A percentile compares a stretch with the other conserved stretches of the same genome.
phyloP scores from a whole-genome alignment of 805 yeast species.

The Maudiozyma pseudohumilis region DNA sequence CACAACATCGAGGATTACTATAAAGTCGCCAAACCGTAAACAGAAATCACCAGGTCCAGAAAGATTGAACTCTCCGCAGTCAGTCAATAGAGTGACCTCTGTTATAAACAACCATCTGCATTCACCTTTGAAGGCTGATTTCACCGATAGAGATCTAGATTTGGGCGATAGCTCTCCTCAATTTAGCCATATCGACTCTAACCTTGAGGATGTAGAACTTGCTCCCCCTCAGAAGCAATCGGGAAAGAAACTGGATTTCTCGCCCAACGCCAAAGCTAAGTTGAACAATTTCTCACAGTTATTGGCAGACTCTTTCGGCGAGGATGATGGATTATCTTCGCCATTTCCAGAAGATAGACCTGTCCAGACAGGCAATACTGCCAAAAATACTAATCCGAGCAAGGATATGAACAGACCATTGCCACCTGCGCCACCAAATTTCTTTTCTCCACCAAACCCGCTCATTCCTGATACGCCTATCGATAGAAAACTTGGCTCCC shows the following conservation, averaged over 20 bases:
- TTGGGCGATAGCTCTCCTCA: conserved; percentile 2
- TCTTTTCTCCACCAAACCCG: neutral
- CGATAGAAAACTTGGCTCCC: conserved; percentile 15
- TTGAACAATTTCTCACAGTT: conserved; percentile 21
- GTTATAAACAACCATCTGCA: conserved; percentile 27
- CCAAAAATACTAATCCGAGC: neutral
- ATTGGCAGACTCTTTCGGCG: conserved; percentile 18
- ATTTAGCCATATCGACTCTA: conserved; percentile 1
- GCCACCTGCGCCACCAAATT: conserved; percentile 1
- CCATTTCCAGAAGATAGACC: neutral
- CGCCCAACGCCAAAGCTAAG: conserved; percentile 24
- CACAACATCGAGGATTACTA: conserved; percentile 30
- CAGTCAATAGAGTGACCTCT: conserved; percentile 24
- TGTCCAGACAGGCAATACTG: too few relatives aligned
- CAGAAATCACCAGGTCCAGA: conserved; percentile 8
- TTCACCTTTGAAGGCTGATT: conserved; percentile 21
- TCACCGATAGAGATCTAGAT: conserved; percentile 4
- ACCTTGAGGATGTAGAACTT: neutral
- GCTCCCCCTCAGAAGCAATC: neutral
- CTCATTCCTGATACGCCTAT: conserved; percentile 2
- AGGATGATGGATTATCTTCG: conserved; percentile 1
- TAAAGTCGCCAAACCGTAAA: conserved; percentile 21
- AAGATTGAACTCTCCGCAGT: conserved; percentile 13
- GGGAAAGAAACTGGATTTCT: conserved; percentile 13
- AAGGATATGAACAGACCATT: neutral